Evolutionary conservation across 305 asterid genomes (phyloP), one percentile per base, ranked within the genome.

Genomic region (Fraxinus floribunda): DNA sequence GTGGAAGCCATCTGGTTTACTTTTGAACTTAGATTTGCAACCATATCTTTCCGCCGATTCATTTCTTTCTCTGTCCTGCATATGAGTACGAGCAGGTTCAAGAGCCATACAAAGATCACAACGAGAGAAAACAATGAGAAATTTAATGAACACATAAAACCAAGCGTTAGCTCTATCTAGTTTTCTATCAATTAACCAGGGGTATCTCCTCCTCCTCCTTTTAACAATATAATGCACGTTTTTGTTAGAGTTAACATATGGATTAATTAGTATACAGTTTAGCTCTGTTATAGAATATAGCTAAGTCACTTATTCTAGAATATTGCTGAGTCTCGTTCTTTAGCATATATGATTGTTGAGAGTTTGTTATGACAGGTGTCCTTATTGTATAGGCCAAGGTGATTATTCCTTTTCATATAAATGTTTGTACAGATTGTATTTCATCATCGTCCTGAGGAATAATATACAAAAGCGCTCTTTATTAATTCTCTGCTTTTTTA

Each of bases 1-100:
- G 85, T 72, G 74, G 77, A 66, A 26, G 87, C 87, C 87, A 84
- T 71, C 87, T 84, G 87, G 79, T 49, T 81, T 36, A 75, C 87
- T 81, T 84, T 84, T 22, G 80, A 44, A 16, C 76, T 72, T 64
- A 84, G 7, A 70, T 80, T 84, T 41, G 76, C 79, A 18, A 84
- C 79, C 80, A 81, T 84, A 68, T 84, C 87, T 44, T 81, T 79
- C 22, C 85, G 85, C 7, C 87, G 85, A 5, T 81, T 84, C 87
- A 84, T 81, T 81, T 84, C 87, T 76, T 84, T 84, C 79, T 84
- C 79, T 0, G 82, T 70, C 75, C 87, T 84, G 87, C 60, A 38
- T 68, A 52, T 62, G 16, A 77, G 38, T 49, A 76, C 9, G 13
- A 79, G 41, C 44, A 71, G 76, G 44, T 71, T 71, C 10, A 71